Conservation (phyloP, 768 basidiomycete genomes). For the Obba rivulosa region DNA sequence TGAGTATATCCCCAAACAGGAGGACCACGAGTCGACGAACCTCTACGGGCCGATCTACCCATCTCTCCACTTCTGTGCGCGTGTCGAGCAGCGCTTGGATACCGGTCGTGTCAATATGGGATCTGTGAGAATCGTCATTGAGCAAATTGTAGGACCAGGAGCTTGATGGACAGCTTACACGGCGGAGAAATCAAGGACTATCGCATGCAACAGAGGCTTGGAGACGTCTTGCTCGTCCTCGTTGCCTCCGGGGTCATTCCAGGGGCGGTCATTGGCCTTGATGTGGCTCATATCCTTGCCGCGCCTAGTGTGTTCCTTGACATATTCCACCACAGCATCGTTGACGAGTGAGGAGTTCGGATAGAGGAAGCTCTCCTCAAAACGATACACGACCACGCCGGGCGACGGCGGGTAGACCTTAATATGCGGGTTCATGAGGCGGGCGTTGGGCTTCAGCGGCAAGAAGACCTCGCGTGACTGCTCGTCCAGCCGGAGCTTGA, state of each 20-base stretch:
- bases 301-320: conserved; percentile 68
- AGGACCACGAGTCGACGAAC: conserved; percentile 2
- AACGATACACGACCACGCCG: conserved; percentile 85
- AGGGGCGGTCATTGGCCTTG: conserved; percentile 68
- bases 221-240: conserved; percentile 38
- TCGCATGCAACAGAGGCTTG: conserved; percentile 69
- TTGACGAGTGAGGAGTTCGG: conserved; percentile 72
- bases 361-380: conserved; percentile 85
- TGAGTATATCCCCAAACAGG: not conserved
- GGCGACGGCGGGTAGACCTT: conserved; percentile 73
- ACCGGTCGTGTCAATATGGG: conserved; percentile 86
- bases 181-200: conserved; percentile 87
- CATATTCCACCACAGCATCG: conserved; percentile 69
- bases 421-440: conserved; percentile 64
- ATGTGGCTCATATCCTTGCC: conserved; percentile 68
- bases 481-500: conserved; percentile 35
- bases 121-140: conserved; percentile 34
- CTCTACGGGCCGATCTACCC: conserved; percentile 70
- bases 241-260: conserved; percentile 86
- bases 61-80: conserved; percentile 76
- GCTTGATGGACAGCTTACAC: conserved; percentile 43
- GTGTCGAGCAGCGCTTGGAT: conserved; percentile 88
- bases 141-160: not conserved
- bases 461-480: conserved; percentile 74
- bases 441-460: conserved; percentile 55